Evolutionary conservation across 2,329 filamentous ascomycete genomes (phyloP).

Genomic region (Pyricularia sp.): DNA sequence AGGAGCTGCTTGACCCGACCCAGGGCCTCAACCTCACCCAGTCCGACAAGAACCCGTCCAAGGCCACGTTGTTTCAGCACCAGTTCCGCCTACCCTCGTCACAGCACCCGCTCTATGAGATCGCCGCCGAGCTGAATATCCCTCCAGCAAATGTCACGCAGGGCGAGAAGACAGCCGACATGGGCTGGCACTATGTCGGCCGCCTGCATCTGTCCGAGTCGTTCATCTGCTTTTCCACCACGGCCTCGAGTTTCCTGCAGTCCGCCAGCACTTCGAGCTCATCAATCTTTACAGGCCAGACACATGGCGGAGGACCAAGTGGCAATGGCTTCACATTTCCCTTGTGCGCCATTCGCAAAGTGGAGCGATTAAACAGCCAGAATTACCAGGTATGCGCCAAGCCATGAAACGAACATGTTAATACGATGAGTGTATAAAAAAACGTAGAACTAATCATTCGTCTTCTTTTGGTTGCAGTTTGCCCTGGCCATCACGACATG

Average conservation of each 20-base stretch:
- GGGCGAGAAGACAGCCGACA: conserved; percentile 60
- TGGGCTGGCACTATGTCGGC: conserved; percentile 82
- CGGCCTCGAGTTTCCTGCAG: conserved; percentile 76
- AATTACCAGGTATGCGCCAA: conserved; percentile 56
- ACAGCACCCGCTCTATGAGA: conserved; percentile 91
- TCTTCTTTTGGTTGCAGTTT: conserved; percentile 42
- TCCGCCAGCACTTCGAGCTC: conserved; percentile 72
- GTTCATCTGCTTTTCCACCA: conserved; percentile 94
- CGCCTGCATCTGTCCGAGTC: conserved; percentile 90
- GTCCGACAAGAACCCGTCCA: conserved; percentile 76
- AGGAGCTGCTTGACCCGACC: conserved; percentile 87
- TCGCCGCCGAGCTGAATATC: conserved; percentile 90
- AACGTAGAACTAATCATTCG: background rate
- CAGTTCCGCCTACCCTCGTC: conserved; percentile 92
- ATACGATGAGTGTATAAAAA: background rate
- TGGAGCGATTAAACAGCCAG: conserved; percentile 88
- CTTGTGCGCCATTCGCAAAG: conserved; percentile 80
- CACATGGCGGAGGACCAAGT: conserved; percentile 82
- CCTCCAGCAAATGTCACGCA: conserved; percentile 60
- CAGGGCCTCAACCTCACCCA: conserved; percentile 64
- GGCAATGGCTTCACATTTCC: conserved; percentile 96
- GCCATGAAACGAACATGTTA: background rate
- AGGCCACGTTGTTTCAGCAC: conserved; percentile 84
- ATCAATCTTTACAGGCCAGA: conserved; percentile 82
- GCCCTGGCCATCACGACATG: conserved; percentile 91